Percentiles rank a stretch among this genome's conserved stretches.
phyloP scores from a whole-genome alignment of 2,329 filamentous ascomycete genomes.

The Fusarium abutilonis region DNA sequence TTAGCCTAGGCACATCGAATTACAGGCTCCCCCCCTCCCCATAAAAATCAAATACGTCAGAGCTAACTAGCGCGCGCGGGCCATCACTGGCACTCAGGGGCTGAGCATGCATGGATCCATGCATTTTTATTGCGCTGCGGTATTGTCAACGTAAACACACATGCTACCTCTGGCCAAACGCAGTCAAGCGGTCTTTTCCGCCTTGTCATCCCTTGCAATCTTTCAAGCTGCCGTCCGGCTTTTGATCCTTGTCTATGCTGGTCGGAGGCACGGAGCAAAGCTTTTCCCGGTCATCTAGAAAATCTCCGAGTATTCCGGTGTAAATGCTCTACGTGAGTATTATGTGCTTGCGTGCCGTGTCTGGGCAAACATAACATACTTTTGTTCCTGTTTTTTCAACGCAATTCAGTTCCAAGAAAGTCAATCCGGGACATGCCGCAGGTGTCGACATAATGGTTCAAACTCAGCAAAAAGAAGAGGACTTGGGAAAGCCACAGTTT shows the following conservation, averaged over 20 bases:
- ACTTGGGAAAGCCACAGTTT: constrained; percentile 46
- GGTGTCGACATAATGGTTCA: constrained; percentile 12
- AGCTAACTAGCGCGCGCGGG: background rate
- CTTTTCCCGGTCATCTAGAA: constrained; percentile 7
- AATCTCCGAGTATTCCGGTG: constrained; percentile 25
- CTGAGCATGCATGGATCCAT: background rate
- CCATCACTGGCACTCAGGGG: constrained; percentile 11
- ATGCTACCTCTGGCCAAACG: too few species aligned
- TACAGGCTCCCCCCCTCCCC: too few species aligned
- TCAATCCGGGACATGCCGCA: constrained; percentile 5
- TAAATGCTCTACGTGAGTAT: background rate
- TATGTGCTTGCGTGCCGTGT: background rate
- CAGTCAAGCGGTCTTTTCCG: too few species aligned
- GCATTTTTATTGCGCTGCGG: background rate
- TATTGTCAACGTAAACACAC: too few species aligned
- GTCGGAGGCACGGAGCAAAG: constrained; percentile 1
- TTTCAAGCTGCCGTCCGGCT: too few species aligned
- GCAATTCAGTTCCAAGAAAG: background rate
- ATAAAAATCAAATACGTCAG: constrained; percentile 15
- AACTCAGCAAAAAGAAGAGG: constrained; percentile 28
- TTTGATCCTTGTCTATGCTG: too few species aligned
- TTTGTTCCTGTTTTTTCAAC: background rate
- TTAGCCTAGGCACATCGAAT: background rate
- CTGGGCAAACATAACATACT: too few species aligned
- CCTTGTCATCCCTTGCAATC: too few species aligned